phyloP scores from a whole-genome alignment of 179 eudicot species.

The Silene coronaria region DNA sequence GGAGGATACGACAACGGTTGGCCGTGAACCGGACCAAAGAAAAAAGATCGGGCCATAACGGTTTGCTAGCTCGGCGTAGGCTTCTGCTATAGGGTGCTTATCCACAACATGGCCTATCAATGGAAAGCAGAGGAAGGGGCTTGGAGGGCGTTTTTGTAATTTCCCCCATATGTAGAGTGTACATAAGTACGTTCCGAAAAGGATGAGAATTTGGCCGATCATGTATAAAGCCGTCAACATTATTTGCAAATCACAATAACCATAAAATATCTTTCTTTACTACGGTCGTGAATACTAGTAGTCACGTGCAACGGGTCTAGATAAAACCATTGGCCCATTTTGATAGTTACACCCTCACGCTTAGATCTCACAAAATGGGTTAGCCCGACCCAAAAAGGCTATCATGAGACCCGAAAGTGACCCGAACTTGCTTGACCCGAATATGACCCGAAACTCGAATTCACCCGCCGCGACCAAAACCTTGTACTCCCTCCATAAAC shows the following conservation, averaged over 20 bases:
- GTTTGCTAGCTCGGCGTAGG: background rate
- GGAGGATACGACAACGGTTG: background rate
- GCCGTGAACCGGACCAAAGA: background rate
- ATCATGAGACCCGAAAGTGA: no score
- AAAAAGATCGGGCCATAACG: background rate
- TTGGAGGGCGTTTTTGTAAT: slow-evolving; percentile 29
- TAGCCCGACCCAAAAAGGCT: no score
- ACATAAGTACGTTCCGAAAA: slow-evolving; percentile 12
- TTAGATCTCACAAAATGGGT: no score
- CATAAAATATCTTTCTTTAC: background rate
- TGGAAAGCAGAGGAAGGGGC: slow-evolving; percentile 30
- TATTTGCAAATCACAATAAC: background rate
- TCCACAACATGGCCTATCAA: slow-evolving; percentile 31
- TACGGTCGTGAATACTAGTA: no score
- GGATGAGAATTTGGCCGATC: background rate
- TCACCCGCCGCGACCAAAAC: no score
- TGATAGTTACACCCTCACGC: no score
- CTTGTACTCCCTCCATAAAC: no score
- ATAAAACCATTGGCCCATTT: no score
- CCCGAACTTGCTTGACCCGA: no score
- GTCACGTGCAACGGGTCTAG: no score
- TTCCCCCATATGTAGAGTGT: slow-evolving; percentile 17
- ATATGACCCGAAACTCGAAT: no score
- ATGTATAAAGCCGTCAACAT: background rate
- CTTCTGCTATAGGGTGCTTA: background rate